Conservation (phyloP, 176 grass and related monocot genomes). For the Juncus inflexus region DNA sequence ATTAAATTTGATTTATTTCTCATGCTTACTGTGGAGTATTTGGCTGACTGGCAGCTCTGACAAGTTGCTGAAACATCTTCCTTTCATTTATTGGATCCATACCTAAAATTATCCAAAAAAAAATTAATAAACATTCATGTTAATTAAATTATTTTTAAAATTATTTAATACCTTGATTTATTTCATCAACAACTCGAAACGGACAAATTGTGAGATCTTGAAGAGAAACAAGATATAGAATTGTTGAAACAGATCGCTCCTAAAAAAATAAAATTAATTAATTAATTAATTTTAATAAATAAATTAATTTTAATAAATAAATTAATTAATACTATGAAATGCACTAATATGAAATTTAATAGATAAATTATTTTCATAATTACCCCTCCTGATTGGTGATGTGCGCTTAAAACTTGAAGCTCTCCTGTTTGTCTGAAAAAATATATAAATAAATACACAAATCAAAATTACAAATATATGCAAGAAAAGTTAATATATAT, state of each 20-base stretch:
- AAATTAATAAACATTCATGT: constrained; percentile 12
- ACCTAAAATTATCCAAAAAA: constrained; percentile 35
- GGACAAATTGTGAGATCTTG: constrained; percentile 97
- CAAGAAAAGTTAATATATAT: background rate
- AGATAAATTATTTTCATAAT: constrained; percentile 12
- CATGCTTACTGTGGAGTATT: constrained; percentile 82
- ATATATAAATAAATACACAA: background rate
- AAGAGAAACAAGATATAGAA: constrained; percentile 90
- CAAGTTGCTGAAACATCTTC: constrained; percentile 99
- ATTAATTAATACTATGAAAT: background rate
- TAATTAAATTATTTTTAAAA: constrained; percentile 1
- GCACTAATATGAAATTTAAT: constrained; percentile 10
- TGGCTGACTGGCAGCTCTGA: constrained; percentile 82
- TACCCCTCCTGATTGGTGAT: constrained; percentile 99
- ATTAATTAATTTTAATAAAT: too few species aligned
- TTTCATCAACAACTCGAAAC: constrained; percentile 93
- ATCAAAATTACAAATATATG: constrained; percentile 1
- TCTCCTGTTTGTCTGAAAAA: constrained; percentile 72
- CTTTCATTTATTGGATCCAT: constrained; percentile 99
- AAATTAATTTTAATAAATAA: background rate
- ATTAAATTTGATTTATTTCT: background rate
- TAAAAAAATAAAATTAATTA: constrained; percentile 30
- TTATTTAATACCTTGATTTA: constrained; percentile 69
- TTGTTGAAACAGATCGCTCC: constrained; percentile 96
- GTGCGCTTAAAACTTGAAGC: constrained; percentile 86